A percentile compares a stretch with the other conserved stretches of the same genome.
Evolutionary conservation across 2,329 filamentous ascomycete species (phyloP).

Genomic region (Alternaria gaisen): DNA sequence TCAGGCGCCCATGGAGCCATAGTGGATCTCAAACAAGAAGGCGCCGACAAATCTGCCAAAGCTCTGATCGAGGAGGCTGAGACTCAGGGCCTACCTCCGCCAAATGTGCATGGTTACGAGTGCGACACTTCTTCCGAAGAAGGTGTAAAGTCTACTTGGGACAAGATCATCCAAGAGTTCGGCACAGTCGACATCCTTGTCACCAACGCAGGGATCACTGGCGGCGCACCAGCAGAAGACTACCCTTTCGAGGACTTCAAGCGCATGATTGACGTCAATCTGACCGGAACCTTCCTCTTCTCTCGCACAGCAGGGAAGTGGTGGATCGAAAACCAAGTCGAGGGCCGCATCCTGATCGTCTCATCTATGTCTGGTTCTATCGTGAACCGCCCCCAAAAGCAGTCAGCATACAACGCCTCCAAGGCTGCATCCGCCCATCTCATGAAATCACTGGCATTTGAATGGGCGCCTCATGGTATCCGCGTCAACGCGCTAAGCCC

Average conservation of each 20-base stretch:
- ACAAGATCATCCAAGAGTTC: conserved; percentile 43
- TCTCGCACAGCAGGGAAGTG: conserved; percentile 62
- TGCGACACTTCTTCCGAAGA: conserved; percentile 52
- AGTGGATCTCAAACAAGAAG: conserved; percentile 40
- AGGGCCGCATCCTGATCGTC: conserved; percentile 77
- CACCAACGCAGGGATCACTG: conserved; percentile 53
- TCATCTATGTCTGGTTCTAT: conserved; percentile 67
- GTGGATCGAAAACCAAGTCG: conserved; percentile 77
- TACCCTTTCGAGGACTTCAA: conserved; percentile 82
- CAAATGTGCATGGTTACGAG: conserved; percentile 50
- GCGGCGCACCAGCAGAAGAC: conserved; percentile 70
- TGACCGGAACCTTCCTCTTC: conserved; percentile 81
- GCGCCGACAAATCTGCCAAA: conserved; percentile 23
- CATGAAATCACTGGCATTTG: conserved; percentile 79
- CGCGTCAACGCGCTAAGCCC: conserved; percentile 84
- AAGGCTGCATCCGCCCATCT: conserved; percentile 66
- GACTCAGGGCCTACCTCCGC: conserved; percentile 11
- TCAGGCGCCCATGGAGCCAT: conserved; percentile 45
- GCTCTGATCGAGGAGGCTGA: conserved; percentile 18
- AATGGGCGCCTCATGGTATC: conserved; percentile 81
- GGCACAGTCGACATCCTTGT: conserved; percentile 52
- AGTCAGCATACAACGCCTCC: conserved; percentile 83
- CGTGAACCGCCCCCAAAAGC: conserved; percentile 71
- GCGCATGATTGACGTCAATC: conserved; percentile 81
- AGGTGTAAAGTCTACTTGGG: conserved; percentile 49